phyloP scores from a whole-genome alignment of 2,329 filamentous ascomycete genomes.

The Neopestalotiopsis rosae region DNA sequence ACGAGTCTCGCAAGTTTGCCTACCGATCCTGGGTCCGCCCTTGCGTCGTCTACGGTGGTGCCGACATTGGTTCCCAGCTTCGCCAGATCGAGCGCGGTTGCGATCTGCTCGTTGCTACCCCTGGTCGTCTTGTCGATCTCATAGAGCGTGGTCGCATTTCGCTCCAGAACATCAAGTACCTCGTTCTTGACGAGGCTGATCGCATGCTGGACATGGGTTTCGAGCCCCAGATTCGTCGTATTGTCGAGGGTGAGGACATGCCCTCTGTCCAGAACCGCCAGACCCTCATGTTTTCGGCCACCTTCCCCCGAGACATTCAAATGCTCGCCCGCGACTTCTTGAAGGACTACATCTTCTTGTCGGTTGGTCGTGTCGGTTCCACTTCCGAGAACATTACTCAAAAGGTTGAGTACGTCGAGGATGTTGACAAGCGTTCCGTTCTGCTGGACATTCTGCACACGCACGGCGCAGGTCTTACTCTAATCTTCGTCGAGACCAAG shows the following conservation, averaged over 20 bases:
- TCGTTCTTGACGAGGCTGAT: conserved; percentile 98
- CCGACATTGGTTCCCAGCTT: conserved; percentile 97
- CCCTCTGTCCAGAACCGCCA: conserved; percentile 82
- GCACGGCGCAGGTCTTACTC: conserved; percentile 83
- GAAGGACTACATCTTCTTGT: conserved; percentile 99
- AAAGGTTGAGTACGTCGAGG: conserved; percentile 97
- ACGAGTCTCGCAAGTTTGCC: conserved; percentile 96
- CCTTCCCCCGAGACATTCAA: conserved; percentile 98
- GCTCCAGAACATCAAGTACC: conserved; percentile 97
- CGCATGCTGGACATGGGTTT: conserved; percentile 99
- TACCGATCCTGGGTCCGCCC: conserved; percentile 99
- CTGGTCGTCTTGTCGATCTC: conserved; percentile 95
- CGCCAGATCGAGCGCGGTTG: conserved; percentile 97
- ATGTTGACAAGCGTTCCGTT: conserved; percentile 96
- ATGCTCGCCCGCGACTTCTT: conserved; percentile 98
- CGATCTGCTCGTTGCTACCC: conserved; percentile 95
- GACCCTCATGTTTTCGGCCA: conserved; percentile 99
- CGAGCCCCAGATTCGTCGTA: conserved; percentile 98
- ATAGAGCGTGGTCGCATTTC: conserved; percentile 99
- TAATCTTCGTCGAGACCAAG: conserved; percentile 99
- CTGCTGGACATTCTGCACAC: conserved; percentile 97
- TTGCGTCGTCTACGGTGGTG: conserved; percentile 98
- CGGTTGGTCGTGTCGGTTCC: conserved; percentile 96
- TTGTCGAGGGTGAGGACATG: conserved; percentile 99
- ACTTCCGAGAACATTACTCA: conserved; percentile 99